Conservation (phyloP, 2,329 filamentous ascomycete genomes). For the Hirsutella rhossiliensis region DNA sequence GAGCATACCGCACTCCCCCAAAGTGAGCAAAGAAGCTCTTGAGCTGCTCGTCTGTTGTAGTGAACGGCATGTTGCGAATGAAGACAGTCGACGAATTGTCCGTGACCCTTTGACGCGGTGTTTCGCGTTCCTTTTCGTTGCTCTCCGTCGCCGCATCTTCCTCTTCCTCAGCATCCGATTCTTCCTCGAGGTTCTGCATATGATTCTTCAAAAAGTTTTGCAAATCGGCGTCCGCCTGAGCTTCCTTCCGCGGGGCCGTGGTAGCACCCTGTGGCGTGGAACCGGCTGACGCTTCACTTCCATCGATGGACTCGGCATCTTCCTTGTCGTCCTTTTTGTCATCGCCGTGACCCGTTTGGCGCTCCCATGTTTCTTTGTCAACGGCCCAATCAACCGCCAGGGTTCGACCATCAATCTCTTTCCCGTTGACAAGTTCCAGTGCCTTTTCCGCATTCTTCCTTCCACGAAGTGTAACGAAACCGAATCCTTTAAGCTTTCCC, state of each 20-base stretch:
- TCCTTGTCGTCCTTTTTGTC: conserved; percentile 22
- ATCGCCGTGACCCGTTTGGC: conserved; percentile 33
- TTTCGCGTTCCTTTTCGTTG: conserved; percentile 26
- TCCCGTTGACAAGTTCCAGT: conserved; percentile 76
- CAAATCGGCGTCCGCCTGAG: conserved; percentile 31
- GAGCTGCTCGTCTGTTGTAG: conserved; percentile 68
- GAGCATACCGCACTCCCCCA: conserved; percentile 77
- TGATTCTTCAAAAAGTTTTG: conserved; percentile 47
- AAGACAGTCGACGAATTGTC: conserved; percentile 75
- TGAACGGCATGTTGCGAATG: conserved; percentile 88
- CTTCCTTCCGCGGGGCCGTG: conserved; percentile 27
- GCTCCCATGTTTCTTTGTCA: conserved; percentile 77
- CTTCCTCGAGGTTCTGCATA: conserved; percentile 44
- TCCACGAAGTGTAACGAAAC: conserved; percentile 80
- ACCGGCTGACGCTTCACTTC: conserved; percentile 16
- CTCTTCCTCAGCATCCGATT: conserved; percentile 38
- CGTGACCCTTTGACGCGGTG: conserved; percentile 24
- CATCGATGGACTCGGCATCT: conserved; percentile 16
- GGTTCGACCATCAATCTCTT: conserved; percentile 73
- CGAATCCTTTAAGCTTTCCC: conserved; percentile 72
- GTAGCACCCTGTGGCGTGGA: conserved; percentile 15
- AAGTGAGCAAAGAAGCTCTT: conserved; percentile 82
- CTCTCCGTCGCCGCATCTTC: conserved; percentile 28
- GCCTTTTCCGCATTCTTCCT: conserved; percentile 87
- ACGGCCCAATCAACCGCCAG: conserved; percentile 96